Evolutionary conservation across 805 yeast genomes (phyloP), one percentile per base, ranked within the genome.

Genomic region (Suhomyces vadensis): DNA sequence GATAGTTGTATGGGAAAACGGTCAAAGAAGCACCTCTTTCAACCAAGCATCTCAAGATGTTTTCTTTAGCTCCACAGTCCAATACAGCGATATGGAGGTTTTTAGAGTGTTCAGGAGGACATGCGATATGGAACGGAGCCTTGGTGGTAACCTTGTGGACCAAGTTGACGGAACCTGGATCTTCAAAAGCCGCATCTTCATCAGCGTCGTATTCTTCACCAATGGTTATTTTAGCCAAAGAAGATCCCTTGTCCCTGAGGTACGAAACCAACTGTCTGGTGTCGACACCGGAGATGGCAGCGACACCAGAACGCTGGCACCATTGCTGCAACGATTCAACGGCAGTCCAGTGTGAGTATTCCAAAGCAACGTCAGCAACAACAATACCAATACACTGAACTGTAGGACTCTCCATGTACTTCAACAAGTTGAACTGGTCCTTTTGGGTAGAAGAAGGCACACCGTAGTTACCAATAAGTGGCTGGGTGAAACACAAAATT

Each of bases 331-430:
- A 77, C 14, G 95, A 85, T 73, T 94, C 98, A 25, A 94, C 96
- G 3, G 99, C 99, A 27, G 98, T 91, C 99, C 99, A 94, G 67
- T 94, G 99, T n/a, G 97, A 88, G 69, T 92, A 89, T 64, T 90
- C 79, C 77, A 91, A 79, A 17, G 99, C 98, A 43, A 81, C 96
- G 61, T 94, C 97, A 35, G 96, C 87, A 21, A 94, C 99, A 39
- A 94, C 96, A 47, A 94, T 89, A 56, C 98, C 99, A 49, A 87
- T 83, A 69, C 97, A 91, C 70, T 94, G 98, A 44, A 88, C 83
- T 55, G 78, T 80, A 4, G 97, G 94, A 46, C 91, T 81, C 73
- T 94, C 99, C 70, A 94, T 85, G 69, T 88, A 88, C 66, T 87
- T 89, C 61, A 92, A 78, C 53, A 94, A 73, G 55, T 88, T 87